phyloP scores from a whole-genome alignment of 2,329 filamentous ascomycete genomes.

The Leptographium lundbergii region DNA sequence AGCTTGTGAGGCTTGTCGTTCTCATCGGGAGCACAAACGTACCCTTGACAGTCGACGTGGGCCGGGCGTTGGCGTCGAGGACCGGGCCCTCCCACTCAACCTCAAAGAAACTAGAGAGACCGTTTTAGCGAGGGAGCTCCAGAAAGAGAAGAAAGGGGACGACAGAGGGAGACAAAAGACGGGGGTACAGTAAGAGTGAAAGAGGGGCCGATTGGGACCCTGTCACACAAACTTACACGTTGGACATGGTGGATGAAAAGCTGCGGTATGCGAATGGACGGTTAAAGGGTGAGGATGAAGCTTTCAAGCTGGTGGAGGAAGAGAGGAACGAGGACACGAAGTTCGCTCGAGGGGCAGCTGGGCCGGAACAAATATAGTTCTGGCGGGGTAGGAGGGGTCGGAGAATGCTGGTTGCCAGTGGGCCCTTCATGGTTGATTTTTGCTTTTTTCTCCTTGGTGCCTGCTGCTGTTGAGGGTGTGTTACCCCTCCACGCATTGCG shows the following conservation, averaged over 20 bases:
- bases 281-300: conserved; percentile 18
- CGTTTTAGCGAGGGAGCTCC: neutral
- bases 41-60: conserved; percentile 47
- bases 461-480: conserved; percentile 2
- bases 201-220: conserved; percentile 6
- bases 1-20: neutral
- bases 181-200: neutral
- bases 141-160: neutral
- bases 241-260: conserved; percentile 46
- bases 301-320: conserved; percentile 12
- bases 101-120: conserved; percentile 51
- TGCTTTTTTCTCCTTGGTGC: neutral
- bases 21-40: conserved; percentile 23
- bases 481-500: neutral
- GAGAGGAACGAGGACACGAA: conserved; percentile 15
- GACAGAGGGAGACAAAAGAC: neutral
- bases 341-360: conserved; percentile 21
- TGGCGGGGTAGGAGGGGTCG: conserved; percentile 28
- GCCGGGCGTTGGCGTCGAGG: conserved; percentile 45
- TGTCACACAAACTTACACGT: conserved; percentile 32
- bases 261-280: conserved; percentile 18
- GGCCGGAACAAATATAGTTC: conserved; percentile 17
- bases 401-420: conserved; percentile 18
- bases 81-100: conserved; percentile 60
- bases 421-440: conserved; percentile 3